Conservation (phyloP, 176 grass and related monocot species). For the Tillandsia leiboldiana region DNA sequence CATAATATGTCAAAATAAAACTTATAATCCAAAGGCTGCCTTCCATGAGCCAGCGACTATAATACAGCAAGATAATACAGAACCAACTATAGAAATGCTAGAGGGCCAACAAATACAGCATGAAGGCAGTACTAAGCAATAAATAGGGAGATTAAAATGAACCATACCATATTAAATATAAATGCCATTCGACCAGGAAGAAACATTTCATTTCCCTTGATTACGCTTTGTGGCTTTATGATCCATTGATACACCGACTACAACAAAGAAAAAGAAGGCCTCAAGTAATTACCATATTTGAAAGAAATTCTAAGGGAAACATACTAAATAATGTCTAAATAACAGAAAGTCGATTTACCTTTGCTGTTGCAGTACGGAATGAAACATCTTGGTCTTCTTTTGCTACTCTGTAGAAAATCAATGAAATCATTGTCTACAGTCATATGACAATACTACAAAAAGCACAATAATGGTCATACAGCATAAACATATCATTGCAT, state of each 20-base stretch:
- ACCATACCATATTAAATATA: constrained; percentile 85
- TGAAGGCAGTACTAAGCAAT: background rate
- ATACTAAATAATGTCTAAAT: background rate
- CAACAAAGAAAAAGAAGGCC: constrained; percentile 23
- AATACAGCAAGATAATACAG: background rate
- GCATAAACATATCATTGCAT: background rate
- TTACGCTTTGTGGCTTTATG: constrained; percentile 73
- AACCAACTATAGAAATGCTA: background rate
- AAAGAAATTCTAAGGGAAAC: background rate
- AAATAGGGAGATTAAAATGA: constrained; percentile 3
- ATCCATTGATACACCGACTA: constrained; percentile 98
- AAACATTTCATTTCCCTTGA: constrained; percentile 87
- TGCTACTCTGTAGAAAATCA: constrained; percentile 36
- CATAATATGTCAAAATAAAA: background rate
- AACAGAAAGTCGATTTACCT: constrained; percentile 33
- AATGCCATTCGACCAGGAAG: constrained; percentile 96
- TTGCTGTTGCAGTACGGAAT: constrained; percentile 90
- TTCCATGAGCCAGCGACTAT: background rate
- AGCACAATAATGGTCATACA: background rate
- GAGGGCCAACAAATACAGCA: background rate
- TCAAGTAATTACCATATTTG: constrained; percentile 5
- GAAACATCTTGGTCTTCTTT: constrained; percentile 61
- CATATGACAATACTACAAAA: background rate
- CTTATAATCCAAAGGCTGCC: background rate
- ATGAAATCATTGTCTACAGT: background rate